phyloP scores from a whole-genome alignment of 1,284 basidiomycete genomes.

The Microbotryomycetes sp. region DNA sequence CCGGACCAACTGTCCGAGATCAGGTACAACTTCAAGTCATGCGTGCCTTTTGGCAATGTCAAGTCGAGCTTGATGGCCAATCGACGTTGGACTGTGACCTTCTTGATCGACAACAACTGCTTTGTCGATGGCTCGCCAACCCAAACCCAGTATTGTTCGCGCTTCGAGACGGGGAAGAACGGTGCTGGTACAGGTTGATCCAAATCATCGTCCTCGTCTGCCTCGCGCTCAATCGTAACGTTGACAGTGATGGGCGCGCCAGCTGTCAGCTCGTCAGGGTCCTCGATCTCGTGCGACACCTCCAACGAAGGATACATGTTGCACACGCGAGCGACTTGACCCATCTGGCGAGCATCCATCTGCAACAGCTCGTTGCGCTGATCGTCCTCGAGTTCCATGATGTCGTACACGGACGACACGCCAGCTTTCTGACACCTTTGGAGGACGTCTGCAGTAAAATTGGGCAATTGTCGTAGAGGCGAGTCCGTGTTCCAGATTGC shows the following conservation, averaged over 20 bases:
- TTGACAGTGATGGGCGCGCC: conserved; percentile 74
- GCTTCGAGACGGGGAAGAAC: conserved; percentile 83
- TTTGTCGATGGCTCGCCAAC: conserved; percentile 68
- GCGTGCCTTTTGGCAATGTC: conserved; percentile 71
- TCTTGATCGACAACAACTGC: conserved; percentile 82
- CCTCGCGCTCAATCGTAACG: conserved; percentile 73
- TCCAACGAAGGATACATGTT: conserved; percentile 86
- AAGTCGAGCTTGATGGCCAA: conserved; percentile 83
- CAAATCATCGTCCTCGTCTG: conserved; percentile 64
- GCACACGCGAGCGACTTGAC: conserved; percentile 84
- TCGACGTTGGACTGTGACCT: conserved; percentile 75
- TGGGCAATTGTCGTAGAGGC: conserved; percentile 88
- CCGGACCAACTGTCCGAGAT: conserved; percentile 89
- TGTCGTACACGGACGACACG: conserved; percentile 83
- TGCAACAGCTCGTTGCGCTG: conserved; percentile 71
- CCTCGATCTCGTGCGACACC: conserved; percentile 69
- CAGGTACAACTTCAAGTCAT: conserved; percentile 77
- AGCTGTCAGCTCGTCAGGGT: conserved; percentile 72
- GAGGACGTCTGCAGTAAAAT: conserved; percentile 82
- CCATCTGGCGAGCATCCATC: conserved; percentile 81
- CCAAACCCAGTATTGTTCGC: conserved; percentile 96
- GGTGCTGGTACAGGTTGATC: conserved; percentile 81
- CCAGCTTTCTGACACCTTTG: conserved; percentile 74
- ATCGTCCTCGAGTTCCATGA: conserved; percentile 95
- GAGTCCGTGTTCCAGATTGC: conserved; percentile 96